A percentile compares a stretch with the other conserved stretches of the same genome.
These are phyloP conservation scores for Moricandia moricandioides DNA, from an alignment of 345 rosid species.

Conservation along the genomic window DNA sequence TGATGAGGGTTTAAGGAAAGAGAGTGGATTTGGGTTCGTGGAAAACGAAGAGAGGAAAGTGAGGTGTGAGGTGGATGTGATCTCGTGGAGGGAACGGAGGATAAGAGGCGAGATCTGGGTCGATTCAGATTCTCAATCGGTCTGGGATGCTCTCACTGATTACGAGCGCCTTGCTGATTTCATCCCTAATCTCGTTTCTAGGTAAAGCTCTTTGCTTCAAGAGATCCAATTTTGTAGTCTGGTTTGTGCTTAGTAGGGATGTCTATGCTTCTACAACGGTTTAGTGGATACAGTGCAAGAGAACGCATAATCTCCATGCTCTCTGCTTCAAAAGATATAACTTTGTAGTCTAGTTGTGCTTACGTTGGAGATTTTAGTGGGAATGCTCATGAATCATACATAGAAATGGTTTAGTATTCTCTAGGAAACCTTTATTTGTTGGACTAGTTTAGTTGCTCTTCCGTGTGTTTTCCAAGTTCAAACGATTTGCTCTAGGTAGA, in stretches of 20 bases:
- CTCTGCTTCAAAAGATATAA: background rate
- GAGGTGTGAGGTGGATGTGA: slow-evolving; percentile 70
- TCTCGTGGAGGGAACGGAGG: slow-evolving; percentile 91
- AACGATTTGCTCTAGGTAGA: background rate
- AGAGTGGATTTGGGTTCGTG: slow-evolving; percentile 19
- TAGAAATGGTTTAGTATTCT: background rate
- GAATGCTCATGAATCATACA: no score
- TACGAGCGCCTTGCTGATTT: slow-evolving; percentile 93
- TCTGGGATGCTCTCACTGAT: slow-evolving; percentile 89
- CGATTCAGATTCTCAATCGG: slow-evolving; percentile 58
- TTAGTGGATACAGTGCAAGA: background rate
- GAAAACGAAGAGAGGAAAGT: slow-evolving; percentile 52
- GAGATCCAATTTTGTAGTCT: background rate
- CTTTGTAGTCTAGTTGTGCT: background rate
- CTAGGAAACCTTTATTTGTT: background rate
- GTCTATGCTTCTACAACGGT: background rate
- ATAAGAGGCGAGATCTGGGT: slow-evolving; percentile 65
- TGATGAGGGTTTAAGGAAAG: slow-evolving; percentile 14
- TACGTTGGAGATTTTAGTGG: no score
- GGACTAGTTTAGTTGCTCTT: background rate
- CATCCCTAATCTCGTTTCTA: slow-evolving; percentile 81
- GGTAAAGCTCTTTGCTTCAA: slow-evolving; percentile 40
- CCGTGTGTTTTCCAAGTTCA: background rate
- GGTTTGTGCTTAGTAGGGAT: background rate
- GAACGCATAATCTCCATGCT: background rate